phyloP scores from a whole-genome alignment of 2,329 filamentous ascomycete genomes.

The Tolypocladium capitatum region DNA sequence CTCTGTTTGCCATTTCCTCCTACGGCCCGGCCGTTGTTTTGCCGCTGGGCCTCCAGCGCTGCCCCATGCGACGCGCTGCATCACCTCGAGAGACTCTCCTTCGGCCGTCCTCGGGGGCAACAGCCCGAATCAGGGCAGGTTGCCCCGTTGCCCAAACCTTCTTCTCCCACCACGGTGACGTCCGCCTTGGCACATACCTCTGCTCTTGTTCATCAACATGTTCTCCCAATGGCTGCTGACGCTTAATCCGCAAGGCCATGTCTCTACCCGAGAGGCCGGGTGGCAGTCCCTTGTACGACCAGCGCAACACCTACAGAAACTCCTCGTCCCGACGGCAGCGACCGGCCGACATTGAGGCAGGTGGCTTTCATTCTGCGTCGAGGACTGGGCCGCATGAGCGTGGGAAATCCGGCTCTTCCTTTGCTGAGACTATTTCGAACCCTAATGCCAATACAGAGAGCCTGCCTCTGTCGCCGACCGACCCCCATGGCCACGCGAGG shows the following conservation, averaged over 20 bases:
- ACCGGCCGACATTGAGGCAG: slow-evolving; percentile 58
- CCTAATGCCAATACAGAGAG: slow-evolving; percentile 43
- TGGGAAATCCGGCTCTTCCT: slow-evolving; percentile 44
- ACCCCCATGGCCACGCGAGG: slow-evolving; percentile 17
- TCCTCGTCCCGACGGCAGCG: slow-evolving; percentile 53
- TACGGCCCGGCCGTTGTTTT: neutral
- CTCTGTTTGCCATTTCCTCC: neutral
- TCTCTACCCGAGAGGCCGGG: slow-evolving; percentile 53
- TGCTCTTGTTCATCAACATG: neutral
- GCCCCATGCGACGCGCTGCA: neutral
- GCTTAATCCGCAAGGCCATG: slow-evolving; percentile 31
- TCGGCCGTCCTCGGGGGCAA: neutral
- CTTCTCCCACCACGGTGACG: neutral
- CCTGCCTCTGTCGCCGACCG: slow-evolving; percentile 37
- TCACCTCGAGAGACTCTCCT: neutral
- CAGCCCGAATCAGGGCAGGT: neutral
- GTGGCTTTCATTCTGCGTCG: slow-evolving; percentile 32
- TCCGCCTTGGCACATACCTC: neutral
- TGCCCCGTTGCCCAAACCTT: neutral
- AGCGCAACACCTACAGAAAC: slow-evolving; percentile 51
- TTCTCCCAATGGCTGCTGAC: slow-evolving; percentile 8
- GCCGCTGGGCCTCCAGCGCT: neutral
- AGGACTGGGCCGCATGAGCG: slow-evolving; percentile 34
- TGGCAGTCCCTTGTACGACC: slow-evolving; percentile 46
- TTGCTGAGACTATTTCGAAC: slow-evolving; percentile 42